phyloP scores from a whole-genome alignment of 345 rosid genomes.

The Atalantia buxifolia region DNA sequence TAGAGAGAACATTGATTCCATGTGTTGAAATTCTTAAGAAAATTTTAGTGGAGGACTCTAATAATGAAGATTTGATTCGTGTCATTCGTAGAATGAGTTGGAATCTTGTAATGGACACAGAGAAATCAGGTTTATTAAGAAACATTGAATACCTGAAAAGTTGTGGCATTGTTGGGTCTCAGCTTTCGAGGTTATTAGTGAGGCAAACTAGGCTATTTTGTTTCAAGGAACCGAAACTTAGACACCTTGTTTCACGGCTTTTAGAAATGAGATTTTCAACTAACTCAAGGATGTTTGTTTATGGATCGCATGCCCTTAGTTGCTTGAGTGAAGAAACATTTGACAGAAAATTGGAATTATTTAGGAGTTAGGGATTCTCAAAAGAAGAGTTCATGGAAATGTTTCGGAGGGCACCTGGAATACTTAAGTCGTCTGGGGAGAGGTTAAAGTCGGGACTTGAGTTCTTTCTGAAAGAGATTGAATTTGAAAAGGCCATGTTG shows the following conservation, averaged over 20 bases:
- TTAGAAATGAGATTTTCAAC: slow-evolving; percentile 31
- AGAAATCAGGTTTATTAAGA: slow-evolving; percentile 12
- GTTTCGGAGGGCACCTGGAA: slow-evolving; percentile 24
- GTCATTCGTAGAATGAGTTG: slow-evolving; percentile 2
- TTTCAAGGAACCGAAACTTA: slow-evolving; percentile 14
- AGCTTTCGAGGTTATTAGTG: slow-evolving; percentile 24
- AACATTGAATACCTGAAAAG: slow-evolving; percentile 27
- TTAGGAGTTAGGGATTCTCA: slow-evolving; percentile 13
- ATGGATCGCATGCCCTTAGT: slow-evolving; percentile 29
- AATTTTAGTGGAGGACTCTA: slow-evolving; percentile 15
- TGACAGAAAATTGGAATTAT: slow-evolving; percentile 23
- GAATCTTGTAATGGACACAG: slow-evolving; percentile 14
- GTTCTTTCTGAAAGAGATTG: too few species aligned
- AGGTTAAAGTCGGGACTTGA: too few species aligned
- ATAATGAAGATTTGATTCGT: slow-evolving; percentile 18
- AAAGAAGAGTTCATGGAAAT: slow-evolving; percentile 20
- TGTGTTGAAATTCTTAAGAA: slow-evolving; percentile 16
- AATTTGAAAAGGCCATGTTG: too few species aligned
- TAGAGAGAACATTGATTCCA: slow-evolving; percentile 27
- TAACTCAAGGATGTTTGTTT: slow-evolving; percentile 39
- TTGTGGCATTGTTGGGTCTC: slow-evolving; percentile 33
- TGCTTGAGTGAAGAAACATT: slow-evolving; percentile 25
- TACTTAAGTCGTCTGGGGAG: too few species aligned
- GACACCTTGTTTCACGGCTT: slow-evolving; percentile 12
- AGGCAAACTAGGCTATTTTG: slow-evolving; percentile 34